phyloP scores from a whole-genome alignment of 2,329 filamentous ascomycete species.

The Pezizomycotina sp. region DNA sequence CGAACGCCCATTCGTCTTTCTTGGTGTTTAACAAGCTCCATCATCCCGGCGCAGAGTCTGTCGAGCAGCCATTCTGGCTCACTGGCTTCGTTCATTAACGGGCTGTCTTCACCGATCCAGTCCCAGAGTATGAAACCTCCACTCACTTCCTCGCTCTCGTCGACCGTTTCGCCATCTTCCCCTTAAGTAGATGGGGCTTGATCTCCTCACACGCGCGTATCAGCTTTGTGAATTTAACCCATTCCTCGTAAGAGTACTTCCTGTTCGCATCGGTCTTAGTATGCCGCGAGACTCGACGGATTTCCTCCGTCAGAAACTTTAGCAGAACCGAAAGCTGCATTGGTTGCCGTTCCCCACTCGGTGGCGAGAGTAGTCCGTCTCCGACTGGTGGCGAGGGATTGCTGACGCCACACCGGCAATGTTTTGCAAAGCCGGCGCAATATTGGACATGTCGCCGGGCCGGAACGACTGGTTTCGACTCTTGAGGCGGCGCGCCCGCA shows the following conservation, averaged over 20 bases:
- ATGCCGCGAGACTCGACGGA: too few relatives aligned
- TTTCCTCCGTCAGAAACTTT: too few relatives aligned
- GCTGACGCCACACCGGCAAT: too few relatives aligned
- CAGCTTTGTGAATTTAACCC: slow-evolving; percentile 68
- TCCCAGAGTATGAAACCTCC: slow-evolving; percentile 19
- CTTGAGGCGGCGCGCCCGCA: not conserved
- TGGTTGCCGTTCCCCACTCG: too few relatives aligned
- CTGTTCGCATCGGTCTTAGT: slow-evolving; percentile 38
- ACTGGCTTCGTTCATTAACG: slow-evolving; percentile 44
- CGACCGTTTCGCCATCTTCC: slow-evolving; percentile 31
- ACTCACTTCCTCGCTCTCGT: slow-evolving; percentile 14
- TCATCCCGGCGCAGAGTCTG: slow-evolving; percentile 47
- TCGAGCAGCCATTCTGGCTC: slow-evolving; percentile 54
- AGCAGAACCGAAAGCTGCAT: too few relatives aligned
- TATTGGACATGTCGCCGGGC: too few relatives aligned
- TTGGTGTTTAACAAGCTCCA: slow-evolving; percentile 28
- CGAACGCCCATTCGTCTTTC: slow-evolving; percentile 3
- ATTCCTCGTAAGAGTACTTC: slow-evolving; percentile 65
- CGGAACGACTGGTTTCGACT: too few relatives aligned
- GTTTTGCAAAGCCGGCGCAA: too few relatives aligned
- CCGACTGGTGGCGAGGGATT: too few relatives aligned
- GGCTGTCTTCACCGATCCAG: slow-evolving; percentile 42
- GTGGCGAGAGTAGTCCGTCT: too few relatives aligned
- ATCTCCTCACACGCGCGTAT: slow-evolving; percentile 33
- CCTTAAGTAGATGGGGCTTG: slow-evolving; percentile 40